Base-by-base conservation (phyloP, 257 asterid genomes). In the Scutellaria galericulata region DNA sequence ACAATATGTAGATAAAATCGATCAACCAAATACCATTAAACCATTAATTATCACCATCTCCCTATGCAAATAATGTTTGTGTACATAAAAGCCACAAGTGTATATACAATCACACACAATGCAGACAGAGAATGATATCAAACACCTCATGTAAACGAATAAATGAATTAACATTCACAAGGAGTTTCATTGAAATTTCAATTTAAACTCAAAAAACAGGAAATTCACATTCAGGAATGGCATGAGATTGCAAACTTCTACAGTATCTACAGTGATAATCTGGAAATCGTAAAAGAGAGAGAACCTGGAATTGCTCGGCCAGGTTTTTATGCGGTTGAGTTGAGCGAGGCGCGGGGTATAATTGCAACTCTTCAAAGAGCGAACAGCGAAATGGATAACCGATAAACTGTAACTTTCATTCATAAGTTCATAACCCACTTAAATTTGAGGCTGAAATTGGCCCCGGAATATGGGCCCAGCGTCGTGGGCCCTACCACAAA, bases 401-500 rank as follows among this genome's bases (percentile, higher is more conserved):
- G 37, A 31, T 18, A 31, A 31, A 5, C 12, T 40, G 31, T 24
- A 62, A 74, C 63, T 37, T 12, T 9, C 7, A 18, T 42, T 41
- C 47, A 24, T 31, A 4, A 31, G n/a, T 18, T 47, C 35, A 48
- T 14, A 7, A 5, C 48, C 41, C 73, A 0, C 12, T 31, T 44
- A 3, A 12, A 24, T 65, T 24, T 77, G 81, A 66, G 81, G 81
- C 78, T 71, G 66, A 71, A 77, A 65, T 71, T 56, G 64, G 74
- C 39, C 75, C 11, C 7, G 6, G 42, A 24, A 15, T 56, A 39
- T 51, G 27, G 64, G 70, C 64, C 46, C 31, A 8, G 1, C 0
- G 27, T 2, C 2, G 27, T 24, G 27, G 27, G 1, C 27, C 27
- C 27, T 24, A 24, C 3, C 47, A 7, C 14, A 61, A 18, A 45